A percentile compares a stretch with the other conserved stretches of the same genome.
These are phyloP conservation scores for Xylariaceae sp. DNA, from an alignment of 2,329 filamentous ascomycete species.

Conservation along the genomic window DNA sequence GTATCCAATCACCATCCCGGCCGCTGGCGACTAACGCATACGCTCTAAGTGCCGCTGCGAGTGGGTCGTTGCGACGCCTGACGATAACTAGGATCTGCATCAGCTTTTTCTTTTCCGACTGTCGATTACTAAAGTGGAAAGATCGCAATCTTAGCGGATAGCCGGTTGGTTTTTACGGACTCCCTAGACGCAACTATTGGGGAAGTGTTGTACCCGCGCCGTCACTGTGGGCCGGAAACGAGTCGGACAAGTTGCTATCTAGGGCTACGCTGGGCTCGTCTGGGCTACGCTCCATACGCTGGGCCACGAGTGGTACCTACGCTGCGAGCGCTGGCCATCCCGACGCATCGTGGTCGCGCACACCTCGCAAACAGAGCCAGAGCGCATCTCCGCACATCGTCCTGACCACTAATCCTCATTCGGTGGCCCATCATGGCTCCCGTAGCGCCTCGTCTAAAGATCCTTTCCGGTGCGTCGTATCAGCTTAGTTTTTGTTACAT, in stretches of 20 bases:
- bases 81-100: slow-evolving; percentile 28
- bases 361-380: slow-evolving; percentile 26
- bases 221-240: slow-evolving; percentile 24
- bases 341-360: slow-evolving; percentile 29
- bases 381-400: slow-evolving; percentile 18
- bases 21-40: slow-evolving; percentile 5
- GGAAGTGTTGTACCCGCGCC: slow-evolving; percentile 27
- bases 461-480: slow-evolving; percentile 53
- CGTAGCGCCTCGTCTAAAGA: slow-evolving; percentile 54
- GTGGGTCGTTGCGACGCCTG: slow-evolving; percentile 26
- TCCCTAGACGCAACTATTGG: slow-evolving; percentile 25
- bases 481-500: slow-evolving; percentile 16
- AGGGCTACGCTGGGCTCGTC: slow-evolving; percentile 3
- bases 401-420: slow-evolving; percentile 33
- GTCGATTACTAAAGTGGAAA: slow-evolving; percentile 25
- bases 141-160: slow-evolving; percentile 20
- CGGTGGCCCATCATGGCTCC: slow-evolving; percentile 51
- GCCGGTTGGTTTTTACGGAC: slow-evolving; percentile 24
- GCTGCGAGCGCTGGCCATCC: slow-evolving; percentile 18
- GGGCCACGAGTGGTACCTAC: too few species aligned
- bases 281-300: background rate
- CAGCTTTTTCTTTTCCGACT: slow-evolving; percentile 23
- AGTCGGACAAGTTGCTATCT: slow-evolving; percentile 26
- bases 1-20: slow-evolving; percentile 23
- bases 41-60: slow-evolving; percentile 26